Evolutionary conservation across 805 yeast species (phyloP).

Genomic region (Lipomyces chichibuensis): DNA sequence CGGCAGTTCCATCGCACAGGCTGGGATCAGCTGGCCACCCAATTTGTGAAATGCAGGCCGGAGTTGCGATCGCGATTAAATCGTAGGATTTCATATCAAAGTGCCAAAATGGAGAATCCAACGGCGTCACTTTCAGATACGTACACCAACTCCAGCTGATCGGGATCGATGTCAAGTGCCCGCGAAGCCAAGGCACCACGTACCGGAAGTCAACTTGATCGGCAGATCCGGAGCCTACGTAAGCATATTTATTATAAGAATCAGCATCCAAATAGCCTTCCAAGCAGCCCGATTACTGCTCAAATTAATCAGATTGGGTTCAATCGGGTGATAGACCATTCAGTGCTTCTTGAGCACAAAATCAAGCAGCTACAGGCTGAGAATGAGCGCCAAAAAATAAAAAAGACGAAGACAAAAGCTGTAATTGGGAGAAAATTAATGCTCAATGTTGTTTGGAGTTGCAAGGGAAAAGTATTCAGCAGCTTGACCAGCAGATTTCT

Average conservation of each 20-base stretch:
- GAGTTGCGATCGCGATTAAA: too few species aligned
- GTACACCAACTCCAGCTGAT: too few species aligned
- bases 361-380: not conserved
- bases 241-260: not conserved
- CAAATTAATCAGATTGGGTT: not conserved
- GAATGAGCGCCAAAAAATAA: not conserved
- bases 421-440: not conserved
- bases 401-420: not conserved
- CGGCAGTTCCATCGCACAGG: not conserved
- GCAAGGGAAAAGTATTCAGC: not conserved
- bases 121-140: too few species aligned
- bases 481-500: not conserved
- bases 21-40: too few species aligned
- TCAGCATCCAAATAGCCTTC: not conserved
- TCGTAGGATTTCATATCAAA: too few species aligned
- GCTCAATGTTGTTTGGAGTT: slow-evolving; percentile 1
- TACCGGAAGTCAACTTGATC: not conserved
- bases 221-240: not conserved
- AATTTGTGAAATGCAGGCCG: too few species aligned
- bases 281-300: not conserved
- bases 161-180: not conserved
- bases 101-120: too few species aligned
- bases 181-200: not conserved
- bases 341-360: not conserved
- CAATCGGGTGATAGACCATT: not conserved